Evolutionary conservation across 805 yeast genomes (phyloP), one percentile per base, ranked within the genome.

Genomic region (Myxozyma neglecta): DNA sequence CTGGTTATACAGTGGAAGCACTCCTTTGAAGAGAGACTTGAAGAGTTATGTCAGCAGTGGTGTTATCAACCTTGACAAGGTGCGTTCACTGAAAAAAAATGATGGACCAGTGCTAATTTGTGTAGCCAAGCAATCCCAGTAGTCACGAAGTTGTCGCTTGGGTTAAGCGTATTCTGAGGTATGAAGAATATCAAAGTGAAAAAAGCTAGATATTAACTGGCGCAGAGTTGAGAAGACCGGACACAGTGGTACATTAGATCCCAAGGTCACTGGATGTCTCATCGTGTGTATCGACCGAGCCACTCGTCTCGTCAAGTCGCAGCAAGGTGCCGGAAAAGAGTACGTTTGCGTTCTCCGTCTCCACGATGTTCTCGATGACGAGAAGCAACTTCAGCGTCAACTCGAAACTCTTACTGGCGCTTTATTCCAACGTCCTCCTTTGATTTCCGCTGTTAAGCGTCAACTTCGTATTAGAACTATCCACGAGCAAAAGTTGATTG

Each of bases 321-420:
- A 94, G 81, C 99, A 94, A 79, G 98, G 98, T 80, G 99, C 99
- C 51, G 99, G 99, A 83, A 94, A 94, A 77, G 99, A 94, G 86
- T 94, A 94, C 80, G 99, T 94, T 59, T 94, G 98, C 82, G 90
- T 94, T 70, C 94, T 90, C 61, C 86, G 98, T 81, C 82, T 94
- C 72, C 99, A 94, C 77, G 97, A 93, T 68, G 91, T 91, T 65
- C 81, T 94, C 69, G 85, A 89, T 70, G 97, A 91, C 70, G 94
- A 89, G 73, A 90, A 90, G 76, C 97, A 88, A 66, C 82, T 94
- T 78, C 90, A 86, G 57, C 87, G 96, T 73, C 81, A 89, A 34
- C 82, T 94, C 69, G 99, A 94, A 79, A 90, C 91, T 76, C 83
- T 94, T 74, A 94, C 99, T 63, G 99, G 99, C 81, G 99, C 99